Evolutionary conservation across 1,139 yeast genomes (phyloP), one percentile per base, ranked within the genome.

Genomic region (Pichia sp.): DNA sequence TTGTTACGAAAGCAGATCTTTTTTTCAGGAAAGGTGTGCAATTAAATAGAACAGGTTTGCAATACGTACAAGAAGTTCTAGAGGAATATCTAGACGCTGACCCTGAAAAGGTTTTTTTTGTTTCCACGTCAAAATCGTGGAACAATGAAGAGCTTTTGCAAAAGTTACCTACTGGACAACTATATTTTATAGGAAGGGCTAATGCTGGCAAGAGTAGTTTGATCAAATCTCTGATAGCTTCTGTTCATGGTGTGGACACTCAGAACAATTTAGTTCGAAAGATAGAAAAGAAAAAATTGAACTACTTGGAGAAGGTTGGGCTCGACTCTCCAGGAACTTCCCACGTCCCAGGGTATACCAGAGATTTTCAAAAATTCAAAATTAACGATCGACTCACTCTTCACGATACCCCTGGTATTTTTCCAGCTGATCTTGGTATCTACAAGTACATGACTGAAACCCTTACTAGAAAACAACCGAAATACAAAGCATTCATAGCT

Each of bases 131-230:
- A 18, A 70, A 69, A 36, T 71, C 72, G 37, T 84, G 90, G 91
- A 76, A 79, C 45, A 61, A 78, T 4, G 66, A 69, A 6, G 62
- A 64, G 1, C 58, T 79, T 22, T 62, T 63, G 28, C 51, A 67
- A 2, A 58, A 64, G 10, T 64, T 80, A 25, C 74, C 79, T 0
- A 62, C 69, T 7, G 73, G 72, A 23, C 74, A 67, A 31, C 60
- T 82, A 26, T 85, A 80, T 62, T 66, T 89, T 36, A 71, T 88
- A 12, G 96, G 97, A 1, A 76, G 76, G 57, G 82, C 87, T 9
- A 88, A 88, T 62, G 74, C 82, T 16, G 97, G 97, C 0, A 89
- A 89, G 65, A 82, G 95, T 1, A 74, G 85, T 0, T 63, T 89
- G 28, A 74, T 85, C 2, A 79, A 75, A 58, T 64, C 79, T n/a